Evolutionary conservation across 768 basidiomycete species (phyloP).

Genomic region (Scleroderma citrinum): DNA sequence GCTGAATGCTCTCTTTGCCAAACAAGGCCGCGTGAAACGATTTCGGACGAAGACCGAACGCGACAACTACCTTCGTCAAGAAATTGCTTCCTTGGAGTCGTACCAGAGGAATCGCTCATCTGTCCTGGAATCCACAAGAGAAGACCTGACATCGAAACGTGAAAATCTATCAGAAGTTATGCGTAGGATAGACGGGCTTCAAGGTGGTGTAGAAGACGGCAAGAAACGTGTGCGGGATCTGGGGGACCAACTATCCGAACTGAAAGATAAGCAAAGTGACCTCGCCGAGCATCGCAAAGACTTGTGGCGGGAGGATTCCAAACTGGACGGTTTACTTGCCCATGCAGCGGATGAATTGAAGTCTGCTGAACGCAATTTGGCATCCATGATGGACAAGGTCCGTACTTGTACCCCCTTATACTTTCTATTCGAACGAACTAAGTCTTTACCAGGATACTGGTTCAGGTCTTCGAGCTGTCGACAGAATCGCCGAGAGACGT

Average conservation of each 20-base stretch:
- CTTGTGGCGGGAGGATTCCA: constrained; percentile 92
- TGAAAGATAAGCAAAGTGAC: constrained; percentile 66
- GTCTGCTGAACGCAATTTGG: constrained; percentile 69
- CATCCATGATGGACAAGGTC: constrained; percentile 96
- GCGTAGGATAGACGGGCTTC: constrained; percentile 48
- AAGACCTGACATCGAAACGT: constrained; percentile 44
- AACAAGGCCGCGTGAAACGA: constrained; percentile 83
- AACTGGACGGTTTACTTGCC: constrained; percentile 68
- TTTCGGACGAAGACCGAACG: constrained; percentile 82
- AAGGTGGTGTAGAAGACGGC: constrained; percentile 60
- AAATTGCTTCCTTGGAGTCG: constrained; percentile 63
- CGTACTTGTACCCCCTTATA: background rate
- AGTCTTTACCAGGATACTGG: constrained; percentile 71
- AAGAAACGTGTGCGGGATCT: constrained; percentile 51
- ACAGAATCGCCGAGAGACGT: constrained; percentile 73
- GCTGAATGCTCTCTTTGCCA: constrained; percentile 74
- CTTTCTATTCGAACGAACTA: background rate
- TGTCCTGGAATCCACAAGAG: constrained; percentile 48
- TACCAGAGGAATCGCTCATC: constrained; percentile 52
- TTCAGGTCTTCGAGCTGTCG: constrained; percentile 79
- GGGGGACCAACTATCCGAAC: constrained; percentile 47
- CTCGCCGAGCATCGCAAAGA: constrained; percentile 83
- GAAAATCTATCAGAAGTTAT: constrained; percentile 52
- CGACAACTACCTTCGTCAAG: constrained; percentile 75
- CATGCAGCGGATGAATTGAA: constrained; percentile 79